Base-by-base conservation (phyloP, 805 yeast genomes). In the Saccharomyces eubayanus region DNA sequence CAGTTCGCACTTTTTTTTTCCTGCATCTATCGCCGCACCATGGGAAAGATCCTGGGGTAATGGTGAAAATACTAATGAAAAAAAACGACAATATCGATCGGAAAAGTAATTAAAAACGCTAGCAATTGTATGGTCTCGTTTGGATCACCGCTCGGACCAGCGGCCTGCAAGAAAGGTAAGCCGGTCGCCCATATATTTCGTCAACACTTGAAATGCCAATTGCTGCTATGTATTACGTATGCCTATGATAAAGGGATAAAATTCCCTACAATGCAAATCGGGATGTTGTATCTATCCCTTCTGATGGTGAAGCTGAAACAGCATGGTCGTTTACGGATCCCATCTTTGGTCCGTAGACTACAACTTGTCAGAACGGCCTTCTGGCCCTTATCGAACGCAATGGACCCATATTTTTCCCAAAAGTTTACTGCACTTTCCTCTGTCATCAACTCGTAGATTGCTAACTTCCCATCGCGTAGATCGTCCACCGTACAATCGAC, bases 321-420 rank as follows among this genome's bases (percentile, higher is more conserved):
- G 66, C 98, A 92, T 55, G 89, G 83, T 60, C 87, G 82, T 56
- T 89, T 77, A 59, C 83, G 82, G 52, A 87, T 75, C 0, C 96
- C 96, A 62, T 89, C 96, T 60, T 82, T 82, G 0, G 95, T 84
- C 62, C 95, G 75, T 56, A 92, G 74, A 61, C 86, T 89, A 72
- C 98, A 92, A 68, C 96, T 86, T 0, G 97, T 91, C 61, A 92
- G 72, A 3, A 92, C 96, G 0, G 97, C 97, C 66, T 92, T 92
- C 63, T 91, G 97, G 1, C 94, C 92, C 60, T 91, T 87, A 64
- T 92, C 97, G 71, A 92, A 91, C 4, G 98, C 97, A 64, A 91
- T 88, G 3, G 96, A 90, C 2, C 97, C 97, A 64, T 91, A 92
- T 67, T 91, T 91, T 64, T 92, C 98, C 98, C 98, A 92, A 67